Conservation (phyloP, 140 eudicot species). For the Cichorium intybus region DNA sequence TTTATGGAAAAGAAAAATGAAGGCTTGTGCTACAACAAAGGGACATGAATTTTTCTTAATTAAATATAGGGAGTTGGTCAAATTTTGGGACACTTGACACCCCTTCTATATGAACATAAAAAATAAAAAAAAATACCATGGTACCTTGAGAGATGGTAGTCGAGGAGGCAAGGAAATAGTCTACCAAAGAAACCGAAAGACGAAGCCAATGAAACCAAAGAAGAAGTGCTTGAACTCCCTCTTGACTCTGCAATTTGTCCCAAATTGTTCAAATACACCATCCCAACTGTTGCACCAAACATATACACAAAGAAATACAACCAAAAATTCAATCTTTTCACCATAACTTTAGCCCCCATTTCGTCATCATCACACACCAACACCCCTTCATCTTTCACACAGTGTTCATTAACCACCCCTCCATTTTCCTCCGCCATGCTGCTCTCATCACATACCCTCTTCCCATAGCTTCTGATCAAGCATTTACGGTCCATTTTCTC, state of each 20-base stretch:
- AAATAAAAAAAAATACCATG: neutral
- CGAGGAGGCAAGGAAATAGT: slow-evolving; percentile 68
- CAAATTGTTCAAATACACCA: slow-evolving; percentile 84
- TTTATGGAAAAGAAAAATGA: too few species aligned
- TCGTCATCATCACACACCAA: slow-evolving; percentile 40
- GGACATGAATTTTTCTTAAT: too few species aligned
- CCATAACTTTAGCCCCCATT: slow-evolving; percentile 53
- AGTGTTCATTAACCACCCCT: slow-evolving; percentile 22
- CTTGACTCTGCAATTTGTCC: slow-evolving; percentile 92
- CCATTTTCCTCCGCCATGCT: slow-evolving; percentile 23
- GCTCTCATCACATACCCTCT: slow-evolving; percentile 36
- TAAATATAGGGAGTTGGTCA: too few species aligned
- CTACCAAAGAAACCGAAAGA: slow-evolving; percentile 89
- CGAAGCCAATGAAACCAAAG: slow-evolving; percentile 85
- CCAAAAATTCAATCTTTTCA: slow-evolving; percentile 74
- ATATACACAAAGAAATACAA: slow-evolving; percentile 72
- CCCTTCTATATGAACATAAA: too few species aligned
- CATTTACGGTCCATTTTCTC: slow-evolving; percentile 50
- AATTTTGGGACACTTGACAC: too few species aligned
- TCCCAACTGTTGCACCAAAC: slow-evolving; percentile 85
- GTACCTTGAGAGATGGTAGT: slow-evolving; percentile 62
- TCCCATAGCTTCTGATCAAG: slow-evolving; percentile 44
- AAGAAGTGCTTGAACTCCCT: slow-evolving; percentile 61
- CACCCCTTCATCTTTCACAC: slow-evolving; percentile 22
- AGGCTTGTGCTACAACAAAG: too few species aligned